Evolutionary conservation across 345 rosid genomes (phyloP).

Genomic region (Rhizophora apiculata): DNA sequence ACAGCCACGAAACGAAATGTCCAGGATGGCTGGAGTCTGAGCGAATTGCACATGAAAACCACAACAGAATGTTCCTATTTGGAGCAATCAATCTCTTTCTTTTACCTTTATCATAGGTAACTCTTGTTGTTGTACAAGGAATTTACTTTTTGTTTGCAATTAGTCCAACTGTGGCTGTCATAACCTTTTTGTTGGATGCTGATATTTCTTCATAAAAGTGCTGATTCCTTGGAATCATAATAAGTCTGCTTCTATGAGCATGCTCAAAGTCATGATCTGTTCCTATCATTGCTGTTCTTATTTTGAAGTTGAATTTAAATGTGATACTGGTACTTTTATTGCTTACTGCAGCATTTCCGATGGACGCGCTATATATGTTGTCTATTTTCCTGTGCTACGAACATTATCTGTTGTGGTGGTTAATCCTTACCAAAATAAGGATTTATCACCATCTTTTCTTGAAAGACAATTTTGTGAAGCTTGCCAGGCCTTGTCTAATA

Average conservation of each 20-base stretch:
- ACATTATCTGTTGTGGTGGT: conserved; percentile 63
- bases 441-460: conserved; percentile 57
- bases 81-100: conserved; percentile 66
- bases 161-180: background rate
- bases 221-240: too few relatives aligned
- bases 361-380: conserved; percentile 69
- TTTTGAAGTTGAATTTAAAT: too few relatives aligned
- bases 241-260: background rate
- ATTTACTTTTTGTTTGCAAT: conserved; percentile 5
- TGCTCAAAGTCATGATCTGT: background rate
- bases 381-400: conserved; percentile 55
- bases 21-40: conserved; percentile 79
- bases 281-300: background rate
- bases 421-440: conserved; percentile 63
- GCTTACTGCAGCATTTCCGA: conserved; percentile 53
- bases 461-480: conserved; percentile 87
- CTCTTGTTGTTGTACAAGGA: conserved; percentile 3
- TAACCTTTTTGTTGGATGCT: too few relatives aligned
- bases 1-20: conserved; percentile 55
- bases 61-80: conserved; percentile 86
- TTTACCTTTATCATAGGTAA: conserved; percentile 90
- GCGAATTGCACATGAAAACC: conserved; percentile 84
- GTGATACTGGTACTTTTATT: conserved; percentile 12
- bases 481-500: conserved; percentile 61
- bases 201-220: too few relatives aligned